phyloP scores from a whole-genome alignment of 306 rosid species.

The Medicago ruthenica region DNA sequence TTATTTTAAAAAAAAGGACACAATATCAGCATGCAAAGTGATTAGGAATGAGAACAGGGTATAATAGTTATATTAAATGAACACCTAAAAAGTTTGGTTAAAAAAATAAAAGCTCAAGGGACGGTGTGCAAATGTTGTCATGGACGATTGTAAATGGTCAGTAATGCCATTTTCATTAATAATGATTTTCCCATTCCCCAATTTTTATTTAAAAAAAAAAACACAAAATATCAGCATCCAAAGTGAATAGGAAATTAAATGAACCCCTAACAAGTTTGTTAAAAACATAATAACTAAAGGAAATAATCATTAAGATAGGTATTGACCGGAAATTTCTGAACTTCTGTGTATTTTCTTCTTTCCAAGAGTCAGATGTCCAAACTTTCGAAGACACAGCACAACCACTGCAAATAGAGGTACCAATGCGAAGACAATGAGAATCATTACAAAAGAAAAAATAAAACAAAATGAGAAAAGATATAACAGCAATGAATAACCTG shows the following conservation, averaged over 20 bases:
- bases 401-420: slow-evolving; percentile 65
- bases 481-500: slow-evolving; percentile 62
- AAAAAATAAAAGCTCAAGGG: neutral
- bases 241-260: slow-evolving; percentile 36
- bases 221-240: slow-evolving; percentile 37
- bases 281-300: neutral
- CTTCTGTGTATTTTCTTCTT: slow-evolving; percentile 71
- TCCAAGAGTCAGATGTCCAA: slow-evolving; percentile 61
- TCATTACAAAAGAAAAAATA: slow-evolving; percentile 24
- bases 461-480: slow-evolving; percentile 26
- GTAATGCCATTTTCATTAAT: too few relatives aligned
- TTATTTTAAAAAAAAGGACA: slow-evolving; percentile 1
- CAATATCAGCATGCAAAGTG: slow-evolving; percentile 38
- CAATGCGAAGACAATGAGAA: slow-evolving; percentile 35
- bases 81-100: slow-evolving; percentile 34
- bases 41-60: slow-evolving; percentile 29
- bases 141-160: too few relatives aligned
- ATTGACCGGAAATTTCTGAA: slow-evolving; percentile 78
- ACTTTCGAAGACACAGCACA: slow-evolving; percentile 78
- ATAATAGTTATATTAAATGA: slow-evolving; percentile 22
- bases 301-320: slow-evolving; percentile 33
- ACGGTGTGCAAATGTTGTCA: neutral
- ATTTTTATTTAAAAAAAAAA: neutral
- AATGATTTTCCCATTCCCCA: neutral
- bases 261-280: slow-evolving; percentile 34